Conservation (phyloP, 331 rosid species). For the Dryas integrifolia region DNA sequence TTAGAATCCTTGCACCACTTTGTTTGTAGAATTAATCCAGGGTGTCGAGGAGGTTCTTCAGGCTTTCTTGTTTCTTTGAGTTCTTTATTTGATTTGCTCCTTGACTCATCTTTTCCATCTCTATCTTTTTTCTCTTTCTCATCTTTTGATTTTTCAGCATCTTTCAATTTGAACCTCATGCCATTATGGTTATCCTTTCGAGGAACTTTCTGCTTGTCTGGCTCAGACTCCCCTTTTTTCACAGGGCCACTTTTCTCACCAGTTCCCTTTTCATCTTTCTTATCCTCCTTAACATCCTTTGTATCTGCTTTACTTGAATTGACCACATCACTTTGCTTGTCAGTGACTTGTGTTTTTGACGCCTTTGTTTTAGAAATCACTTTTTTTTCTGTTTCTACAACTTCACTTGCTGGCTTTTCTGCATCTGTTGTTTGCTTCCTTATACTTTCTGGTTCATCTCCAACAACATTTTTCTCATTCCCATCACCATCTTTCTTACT, state of each 20-base stretch:
- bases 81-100: constrained; percentile 66
- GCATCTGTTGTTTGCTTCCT: constrained; percentile 46
- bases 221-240: constrained; percentile 29
- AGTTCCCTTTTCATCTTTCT: constrained; percentile 45
- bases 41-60: constrained; percentile 95
- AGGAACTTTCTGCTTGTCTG: constrained; percentile 46
- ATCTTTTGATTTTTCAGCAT: constrained; percentile 62
- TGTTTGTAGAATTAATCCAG: constrained; percentile 78
- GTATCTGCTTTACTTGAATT: constrained; percentile 37
- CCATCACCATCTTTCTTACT: constrained; percentile 35
- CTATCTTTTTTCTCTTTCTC: constrained; percentile 54
- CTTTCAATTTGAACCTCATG: constrained; percentile 51
- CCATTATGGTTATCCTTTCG: constrained; percentile 43
- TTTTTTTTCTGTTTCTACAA: constrained; percentile 38
- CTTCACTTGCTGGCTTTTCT: constrained; percentile 29
- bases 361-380: constrained; percentile 39
- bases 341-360: constrained; percentile 37
- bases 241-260: constrained; percentile 44
- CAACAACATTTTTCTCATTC: constrained; percentile 32
- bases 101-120: constrained; percentile 58
- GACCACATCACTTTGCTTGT: constrained; percentile 36
- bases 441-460: constrained; percentile 33
- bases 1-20: constrained; percentile 66
- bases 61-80: constrained; percentile 67
- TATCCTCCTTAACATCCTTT: constrained; percentile 46